phyloP scores from a whole-genome alignment of 345 rosid genomes.

The Lenwebbia sp. region DNA sequence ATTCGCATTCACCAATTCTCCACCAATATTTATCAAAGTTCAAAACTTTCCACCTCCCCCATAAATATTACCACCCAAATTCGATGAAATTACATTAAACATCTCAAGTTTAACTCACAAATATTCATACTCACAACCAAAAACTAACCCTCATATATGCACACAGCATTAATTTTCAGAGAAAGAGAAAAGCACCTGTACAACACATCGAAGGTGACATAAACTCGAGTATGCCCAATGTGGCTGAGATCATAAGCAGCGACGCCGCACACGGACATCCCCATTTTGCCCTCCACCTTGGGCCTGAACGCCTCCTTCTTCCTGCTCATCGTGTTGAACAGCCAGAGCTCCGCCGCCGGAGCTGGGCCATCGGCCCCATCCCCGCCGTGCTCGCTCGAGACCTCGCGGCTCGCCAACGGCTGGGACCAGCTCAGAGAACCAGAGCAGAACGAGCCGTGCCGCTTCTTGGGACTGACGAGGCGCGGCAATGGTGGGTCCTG shows the following conservation, averaged over 20 bases:
- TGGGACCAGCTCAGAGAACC: constrained; percentile 21
- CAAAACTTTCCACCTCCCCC: not conserved
- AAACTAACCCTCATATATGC: not conserved
- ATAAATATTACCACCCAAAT: not conserved
- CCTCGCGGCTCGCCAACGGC: not conserved
- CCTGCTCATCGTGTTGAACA: constrained; percentile 78
- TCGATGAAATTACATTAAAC: not conserved
- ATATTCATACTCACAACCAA: not conserved
- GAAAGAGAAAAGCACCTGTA: constrained; percentile 38
- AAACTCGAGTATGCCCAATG: constrained; percentile 91
- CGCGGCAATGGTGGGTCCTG: constrained; percentile 2
- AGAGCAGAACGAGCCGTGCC: constrained; percentile 21
- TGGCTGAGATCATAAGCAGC: constrained; percentile 95
- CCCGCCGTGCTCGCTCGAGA: not conserved
- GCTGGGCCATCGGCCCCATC: not conserved
- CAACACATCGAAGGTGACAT: constrained; percentile 84
- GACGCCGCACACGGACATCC: constrained; percentile 98
- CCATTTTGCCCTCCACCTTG: constrained; percentile 70
- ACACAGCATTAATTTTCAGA: not conserved
- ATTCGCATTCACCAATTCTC: not conserved
- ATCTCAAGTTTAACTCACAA: not conserved
- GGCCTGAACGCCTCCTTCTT: constrained; percentile 67
- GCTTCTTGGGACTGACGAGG: constrained; percentile 8
- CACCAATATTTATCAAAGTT: not conserved
- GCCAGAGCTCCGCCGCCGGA: constrained; percentile 49